Conservation (phyloP, 202 grass and related monocot species). For the Schoenoplectus tabernaemontani region DNA sequence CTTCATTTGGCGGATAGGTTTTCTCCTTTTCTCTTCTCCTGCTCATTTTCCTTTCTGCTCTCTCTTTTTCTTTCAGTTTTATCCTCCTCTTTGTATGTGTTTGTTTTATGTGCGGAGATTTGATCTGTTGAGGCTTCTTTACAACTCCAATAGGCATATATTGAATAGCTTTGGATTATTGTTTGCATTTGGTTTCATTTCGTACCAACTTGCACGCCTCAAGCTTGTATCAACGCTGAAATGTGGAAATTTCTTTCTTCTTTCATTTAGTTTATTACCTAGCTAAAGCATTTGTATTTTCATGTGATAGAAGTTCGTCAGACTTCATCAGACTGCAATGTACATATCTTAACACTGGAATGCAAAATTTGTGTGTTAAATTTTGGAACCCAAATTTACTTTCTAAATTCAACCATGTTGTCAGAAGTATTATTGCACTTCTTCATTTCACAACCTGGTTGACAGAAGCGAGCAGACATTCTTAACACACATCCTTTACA, state of each 20-base stretch:
- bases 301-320: too few relatives aligned
- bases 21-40: neutral
- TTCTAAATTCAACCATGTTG: neutral
- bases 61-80: neutral
- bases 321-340: neutral
- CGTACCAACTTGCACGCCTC: neutral
- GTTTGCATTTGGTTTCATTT: neutral
- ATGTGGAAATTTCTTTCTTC: too few relatives aligned
- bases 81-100: neutral
- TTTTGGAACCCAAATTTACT: neutral
- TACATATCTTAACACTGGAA: neutral
- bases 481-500: neutral
- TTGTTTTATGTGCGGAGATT: slow-evolving; percentile 14
- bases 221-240: too few relatives aligned
- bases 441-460: neutral
- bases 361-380: slow-evolving; percentile 9
- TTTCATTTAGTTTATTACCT: too few relatives aligned
- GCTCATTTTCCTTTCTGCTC: neutral
- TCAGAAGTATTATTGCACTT: neutral
- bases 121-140: slow-evolving; percentile 24
- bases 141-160: neutral
- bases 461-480: neutral
- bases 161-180: neutral
- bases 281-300: too few relatives aligned
- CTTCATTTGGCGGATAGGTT: slow-evolving; percentile 86